Percentiles rank a stretch among this genome's conserved stretches.
Evolutionary conservation across 2,329 filamentous ascomycete genomes (phyloP).

Genomic region (Colletotrichum liriopes): DNA sequence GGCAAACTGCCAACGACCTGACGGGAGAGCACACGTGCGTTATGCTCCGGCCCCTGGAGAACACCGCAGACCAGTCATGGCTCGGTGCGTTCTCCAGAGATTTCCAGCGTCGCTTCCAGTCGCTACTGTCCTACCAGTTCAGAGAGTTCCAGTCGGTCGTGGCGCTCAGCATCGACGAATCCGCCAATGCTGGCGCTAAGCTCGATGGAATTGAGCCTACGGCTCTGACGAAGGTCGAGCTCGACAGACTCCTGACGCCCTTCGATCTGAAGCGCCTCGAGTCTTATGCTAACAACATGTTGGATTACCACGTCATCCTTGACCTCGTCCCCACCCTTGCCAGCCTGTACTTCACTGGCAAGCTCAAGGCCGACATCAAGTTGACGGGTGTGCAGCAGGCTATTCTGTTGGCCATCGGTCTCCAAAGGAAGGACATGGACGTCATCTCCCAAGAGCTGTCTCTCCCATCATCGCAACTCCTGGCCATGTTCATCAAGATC

Average conservation of each 20-base stretch:
- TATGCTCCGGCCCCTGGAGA: constrained; percentile 88
- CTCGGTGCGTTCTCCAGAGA: constrained; percentile 92
- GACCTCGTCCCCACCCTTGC: constrained; percentile 91
- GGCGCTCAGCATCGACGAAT: constrained; percentile 90
- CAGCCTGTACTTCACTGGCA: constrained; percentile 86
- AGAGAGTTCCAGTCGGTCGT: constrained; percentile 83
- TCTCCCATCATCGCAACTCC: constrained; percentile 81
- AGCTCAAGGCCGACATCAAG: constrained; percentile 76
- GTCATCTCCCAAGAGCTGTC: constrained; percentile 84
- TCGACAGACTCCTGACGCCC: constrained; percentile 86
- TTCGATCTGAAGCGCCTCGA: constrained; percentile 97
- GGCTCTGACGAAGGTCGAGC: constrained; percentile 79
- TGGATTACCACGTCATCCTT: constrained; percentile 97
- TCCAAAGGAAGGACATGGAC: constrained; percentile 92
- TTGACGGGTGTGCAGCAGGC: constrained; percentile 88
- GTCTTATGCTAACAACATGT: constrained; percentile 95
- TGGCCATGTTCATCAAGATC: constrained; percentile 98
- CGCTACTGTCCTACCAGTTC: constrained; percentile 94
- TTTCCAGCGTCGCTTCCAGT: constrained; percentile 94
- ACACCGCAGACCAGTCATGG: constrained; percentile 82
- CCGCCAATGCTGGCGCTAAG: constrained; percentile 80
- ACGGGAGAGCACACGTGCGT: constrained; percentile 98
- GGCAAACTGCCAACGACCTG: constrained; percentile 95
- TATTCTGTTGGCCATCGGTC: constrained; percentile 89
- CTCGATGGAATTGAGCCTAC: constrained; percentile 68